Base-by-base conservation (phyloP, 2,329 filamentous ascomycete genomes). In the Alternaria brassicae region DNA sequence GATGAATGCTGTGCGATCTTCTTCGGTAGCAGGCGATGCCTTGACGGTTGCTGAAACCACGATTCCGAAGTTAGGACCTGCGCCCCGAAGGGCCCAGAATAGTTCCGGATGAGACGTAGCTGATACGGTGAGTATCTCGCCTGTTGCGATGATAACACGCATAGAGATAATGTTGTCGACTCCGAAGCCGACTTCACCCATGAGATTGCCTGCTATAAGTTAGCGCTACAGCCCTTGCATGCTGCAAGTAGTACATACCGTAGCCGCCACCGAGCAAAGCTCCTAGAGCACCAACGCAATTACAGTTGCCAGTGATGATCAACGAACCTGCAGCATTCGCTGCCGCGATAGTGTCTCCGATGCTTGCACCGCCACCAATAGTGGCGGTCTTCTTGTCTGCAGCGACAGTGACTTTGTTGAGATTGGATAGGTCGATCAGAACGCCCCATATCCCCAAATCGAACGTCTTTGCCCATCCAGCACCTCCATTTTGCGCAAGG, bases 111-210 rank as follows among this genome's bases (percentile, higher is more conserved):
- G 50, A 1, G 58, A 63, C 1, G 61, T 58, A 3, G 57, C 52
- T 23, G 72, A 73, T 19, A 69, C 77, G 5, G 72, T 75, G 27
- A 75, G 59, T 27, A 78, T 57, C 2, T 64, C 57, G 5, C 75
- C 76, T 49, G 68, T 56, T 2, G 77, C 69, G 13, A 66, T 66
- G 6, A 72, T 66, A 6, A 74, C 65, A 4, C 67, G 67, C 19
- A 69, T 32, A 0, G 72, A 74, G 34, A 71, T 60, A 34, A 85
- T 72, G 60, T 82, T 82, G 69, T 86, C 84, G 44, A 85, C 81
- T 1, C 79, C 79, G 13, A 88, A 79, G 0, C 87, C 88, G 48
- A 85, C 75, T 25, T 78, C 74, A 1, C 84, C 83, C 47, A 81
- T 82, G 27, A 88, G 74, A 73, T 83, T 82, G 4, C 87, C 66